Evolutionary conservation across 2,329 filamentous ascomycete genomes (phyloP).

Genomic region (Aspergillus candidus): DNA sequence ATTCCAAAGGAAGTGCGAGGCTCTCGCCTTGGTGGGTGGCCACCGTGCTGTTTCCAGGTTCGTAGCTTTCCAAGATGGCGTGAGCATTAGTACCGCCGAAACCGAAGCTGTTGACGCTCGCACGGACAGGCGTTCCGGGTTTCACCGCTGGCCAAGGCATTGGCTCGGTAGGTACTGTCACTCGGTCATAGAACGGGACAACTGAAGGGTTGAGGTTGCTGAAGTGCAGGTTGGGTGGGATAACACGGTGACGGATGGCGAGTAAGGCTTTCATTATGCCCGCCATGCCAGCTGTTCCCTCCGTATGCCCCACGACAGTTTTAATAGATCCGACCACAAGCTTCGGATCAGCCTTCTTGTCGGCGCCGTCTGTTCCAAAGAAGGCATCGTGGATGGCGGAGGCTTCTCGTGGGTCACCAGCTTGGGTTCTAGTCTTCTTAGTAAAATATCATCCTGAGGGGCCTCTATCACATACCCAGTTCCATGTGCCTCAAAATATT

Average conservation of each 20-base stretch:
- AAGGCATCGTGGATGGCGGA: slow-evolving; percentile 21
- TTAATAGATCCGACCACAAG: slow-evolving; percentile 27
- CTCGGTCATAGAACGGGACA: slow-evolving; percentile 18
- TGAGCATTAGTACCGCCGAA: slow-evolving; percentile 36
- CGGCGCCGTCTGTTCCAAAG: slow-evolving; percentile 1
- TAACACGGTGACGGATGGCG: slow-evolving; percentile 33
- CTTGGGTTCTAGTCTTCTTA: slow-evolving; percentile 12
- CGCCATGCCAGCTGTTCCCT: slow-evolving; percentile 29
- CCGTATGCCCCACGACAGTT: slow-evolving; percentile 30
- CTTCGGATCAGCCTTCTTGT: slow-evolving; percentile 5
- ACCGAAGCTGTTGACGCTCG: slow-evolving; percentile 45
- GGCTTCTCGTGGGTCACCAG: slow-evolving; percentile 28
- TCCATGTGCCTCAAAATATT: slow-evolving; percentile 44
- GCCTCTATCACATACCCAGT: slow-evolving; percentile 26
- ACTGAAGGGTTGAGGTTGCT: slow-evolving; percentile 21
- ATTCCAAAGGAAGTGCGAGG: slow-evolving; percentile 13
- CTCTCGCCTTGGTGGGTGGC: neutral
- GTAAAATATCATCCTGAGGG: too few relatives aligned
- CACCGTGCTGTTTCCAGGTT: neutral
- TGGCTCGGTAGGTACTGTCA: slow-evolving; percentile 17
- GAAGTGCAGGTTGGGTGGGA: slow-evolving; percentile 27
- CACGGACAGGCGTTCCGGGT: slow-evolving; percentile 22
- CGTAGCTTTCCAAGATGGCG: slow-evolving; percentile 33
- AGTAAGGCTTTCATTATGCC: slow-evolving; percentile 32
- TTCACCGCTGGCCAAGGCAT: slow-evolving; percentile 18